These are phyloP conservation scores for Kurtzmaniella fragi DNA, from an alignment of 805 yeast genomes.

Conservation along the genomic window DNA sequence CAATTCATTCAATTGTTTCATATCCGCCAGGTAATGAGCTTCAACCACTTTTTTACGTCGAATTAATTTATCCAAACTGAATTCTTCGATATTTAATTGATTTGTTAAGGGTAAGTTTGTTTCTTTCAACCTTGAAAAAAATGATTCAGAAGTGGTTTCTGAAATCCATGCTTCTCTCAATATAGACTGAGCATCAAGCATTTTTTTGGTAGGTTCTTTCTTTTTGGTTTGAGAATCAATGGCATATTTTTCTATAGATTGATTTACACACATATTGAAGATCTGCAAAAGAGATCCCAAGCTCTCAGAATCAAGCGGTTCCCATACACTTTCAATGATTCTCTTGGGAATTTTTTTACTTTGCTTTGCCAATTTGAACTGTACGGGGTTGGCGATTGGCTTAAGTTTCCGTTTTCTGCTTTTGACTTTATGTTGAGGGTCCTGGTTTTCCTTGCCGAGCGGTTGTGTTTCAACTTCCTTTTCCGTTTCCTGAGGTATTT, in stretches of 20 bases:
- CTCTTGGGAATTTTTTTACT: slow-evolving; percentile 17
- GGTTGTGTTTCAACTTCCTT: no score
- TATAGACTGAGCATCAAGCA: slow-evolving; percentile 18
- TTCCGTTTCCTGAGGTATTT: no score
- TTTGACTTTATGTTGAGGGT: no score
- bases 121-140: slow-evolving; percentile 16
- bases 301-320: slow-evolving; percentile 15
- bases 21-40: slow-evolving; percentile 36
- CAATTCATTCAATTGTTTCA: slow-evolving; percentile 30
- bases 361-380: slow-evolving; percentile 1
- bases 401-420: background rate
- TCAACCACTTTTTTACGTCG: slow-evolving; percentile 25
- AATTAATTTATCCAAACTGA: slow-evolving; percentile 20
- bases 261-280: slow-evolving; percentile 20
- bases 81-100: background rate
- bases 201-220: slow-evolving; percentile 9
- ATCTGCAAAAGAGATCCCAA: slow-evolving; percentile 16
- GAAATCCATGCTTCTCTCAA: slow-evolving; percentile 21
- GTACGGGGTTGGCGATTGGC: background rate
- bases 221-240: background rate
- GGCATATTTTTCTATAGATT: slow-evolving; percentile 19
- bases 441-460: no score
- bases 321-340: slow-evolving; percentile 26
- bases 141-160: slow-evolving; percentile 14
- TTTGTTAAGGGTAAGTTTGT: slow-evolving; percentile 22